phyloP scores from a whole-genome alignment of 2,329 filamentous ascomycete genomes.

The Colletotrichum liaoningense region DNA sequence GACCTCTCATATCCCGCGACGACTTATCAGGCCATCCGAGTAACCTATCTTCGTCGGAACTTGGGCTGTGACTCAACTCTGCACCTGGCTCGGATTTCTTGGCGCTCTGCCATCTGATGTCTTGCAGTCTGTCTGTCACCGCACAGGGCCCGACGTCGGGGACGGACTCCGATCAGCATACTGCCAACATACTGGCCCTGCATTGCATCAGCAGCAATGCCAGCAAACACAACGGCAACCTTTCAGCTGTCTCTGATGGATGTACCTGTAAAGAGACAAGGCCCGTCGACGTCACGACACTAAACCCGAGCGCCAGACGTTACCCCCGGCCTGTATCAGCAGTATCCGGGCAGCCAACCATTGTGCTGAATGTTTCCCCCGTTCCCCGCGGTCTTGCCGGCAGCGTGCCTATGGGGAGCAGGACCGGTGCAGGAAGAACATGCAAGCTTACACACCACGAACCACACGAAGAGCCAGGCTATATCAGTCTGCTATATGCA shows the following conservation, averaged over 20 bases:
- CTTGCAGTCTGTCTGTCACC: not conserved
- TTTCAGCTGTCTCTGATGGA: not conserved
- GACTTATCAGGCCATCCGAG: not conserved
- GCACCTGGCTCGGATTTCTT: not conserved
- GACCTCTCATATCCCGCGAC: not conserved
- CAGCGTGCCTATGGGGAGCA: not conserved
- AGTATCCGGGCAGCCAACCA: not conserved
- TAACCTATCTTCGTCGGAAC: not conserved
- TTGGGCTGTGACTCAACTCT: not conserved
- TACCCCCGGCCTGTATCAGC: not conserved
- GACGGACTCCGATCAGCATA: not conserved
- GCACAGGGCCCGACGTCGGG: not conserved
- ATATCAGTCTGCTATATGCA: not conserved
- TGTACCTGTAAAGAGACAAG: not conserved
- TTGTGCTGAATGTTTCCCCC: not conserved
- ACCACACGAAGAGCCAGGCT: not conserved
- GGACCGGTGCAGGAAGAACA: not conserved
- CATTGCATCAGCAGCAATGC: conserved; percentile 1
- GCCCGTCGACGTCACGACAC: not conserved
- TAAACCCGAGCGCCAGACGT: not conserved
- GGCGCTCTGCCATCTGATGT: not conserved
- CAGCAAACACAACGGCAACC: not conserved
- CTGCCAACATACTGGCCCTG: not conserved
- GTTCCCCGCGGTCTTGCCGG: not conserved
- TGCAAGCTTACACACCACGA: not conserved